These are phyloP conservation scores for Tolypocladium cylindrosporum DNA, from an alignment of 2,329 filamentous ascomycete species.

Conservation along the genomic window DNA sequence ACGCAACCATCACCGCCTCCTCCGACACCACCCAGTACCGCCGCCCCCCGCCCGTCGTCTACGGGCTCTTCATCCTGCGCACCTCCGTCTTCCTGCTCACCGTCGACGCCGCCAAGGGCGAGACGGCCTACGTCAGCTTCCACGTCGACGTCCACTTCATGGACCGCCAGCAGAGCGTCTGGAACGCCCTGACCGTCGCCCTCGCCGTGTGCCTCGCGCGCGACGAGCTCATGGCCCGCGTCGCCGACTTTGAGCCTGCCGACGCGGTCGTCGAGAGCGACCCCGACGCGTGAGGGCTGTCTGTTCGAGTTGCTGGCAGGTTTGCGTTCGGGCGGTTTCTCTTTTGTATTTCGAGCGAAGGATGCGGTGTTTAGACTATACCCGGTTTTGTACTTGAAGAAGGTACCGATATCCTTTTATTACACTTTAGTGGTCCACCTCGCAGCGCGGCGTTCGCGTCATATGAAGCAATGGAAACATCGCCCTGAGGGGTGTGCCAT, in stretches of 20 bases:
- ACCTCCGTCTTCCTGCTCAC: conserved; percentile 28
- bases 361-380: neutral
- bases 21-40: conserved; percentile 10
- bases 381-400: neutral
- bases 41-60: conserved; percentile 28
- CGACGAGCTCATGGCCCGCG: conserved; percentile 25
- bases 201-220: conserved; percentile 28
- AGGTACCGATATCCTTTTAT: neutral
- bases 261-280: conserved; percentile 22
- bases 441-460: neutral
- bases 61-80: conserved; percentile 32
- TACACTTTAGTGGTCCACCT: neutral
- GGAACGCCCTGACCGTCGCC: conserved; percentile 33
- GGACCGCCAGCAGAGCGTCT: conserved; percentile 28
- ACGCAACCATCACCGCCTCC: conserved; percentile 5
- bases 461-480: neutral
- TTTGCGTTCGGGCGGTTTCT: neutral
- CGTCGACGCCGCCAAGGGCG: conserved; percentile 25
- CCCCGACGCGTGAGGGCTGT: conserved; percentile 21
- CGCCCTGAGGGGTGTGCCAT: neutral
- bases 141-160: conserved; percentile 31
- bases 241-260: conserved; percentile 23
- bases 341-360: neutral
- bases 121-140: conserved; percentile 27
- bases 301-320: too few species aligned